These are phyloP conservation scores for Clitopilus hobsonii DNA, from an alignment of 768 basidiomycete genomes.

Conservation along the genomic window DNA sequence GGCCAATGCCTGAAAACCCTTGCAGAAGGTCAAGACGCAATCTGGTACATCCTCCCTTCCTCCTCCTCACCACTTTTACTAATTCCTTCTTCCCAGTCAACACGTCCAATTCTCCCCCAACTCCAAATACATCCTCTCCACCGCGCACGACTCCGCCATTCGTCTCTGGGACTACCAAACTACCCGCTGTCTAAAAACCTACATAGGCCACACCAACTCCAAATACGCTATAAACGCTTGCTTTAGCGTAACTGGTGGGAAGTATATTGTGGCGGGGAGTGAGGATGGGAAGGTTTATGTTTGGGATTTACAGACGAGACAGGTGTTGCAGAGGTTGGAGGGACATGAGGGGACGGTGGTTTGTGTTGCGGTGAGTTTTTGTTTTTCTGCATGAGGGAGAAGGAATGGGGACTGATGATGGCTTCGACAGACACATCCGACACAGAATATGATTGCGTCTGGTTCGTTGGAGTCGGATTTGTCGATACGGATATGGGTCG, in stretches of 20 bases:
- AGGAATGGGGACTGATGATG: background rate
- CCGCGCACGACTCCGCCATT: slow-evolving; percentile 89
- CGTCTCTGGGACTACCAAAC: slow-evolving; percentile 95
- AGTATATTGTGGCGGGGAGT: slow-evolving; percentile 88
- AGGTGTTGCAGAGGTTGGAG: slow-evolving; percentile 75
- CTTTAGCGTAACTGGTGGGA: slow-evolving; percentile 81
- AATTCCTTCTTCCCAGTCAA: slow-evolving; percentile 45
- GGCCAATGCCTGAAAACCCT: slow-evolving; percentile 97
- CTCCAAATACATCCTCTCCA: slow-evolving; percentile 90
- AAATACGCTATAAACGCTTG: slow-evolving; percentile 83
- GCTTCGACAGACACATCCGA: slow-evolving; percentile 70
- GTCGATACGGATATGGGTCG: slow-evolving; percentile 79
- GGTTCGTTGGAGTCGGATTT: slow-evolving; percentile 84
- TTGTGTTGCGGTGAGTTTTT: slow-evolving; percentile 61
- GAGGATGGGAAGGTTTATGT: slow-evolving; percentile 89
- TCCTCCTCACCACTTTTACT: background rate
- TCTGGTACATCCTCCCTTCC: slow-evolving; percentile 48
- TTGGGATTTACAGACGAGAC: slow-evolving; percentile 88
- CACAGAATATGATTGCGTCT: slow-evolving; percentile 82
- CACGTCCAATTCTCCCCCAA: slow-evolving; percentile 95
- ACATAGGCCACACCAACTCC: slow-evolving; percentile 75
- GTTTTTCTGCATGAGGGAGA: background rate
- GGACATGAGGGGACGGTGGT: slow-evolving; percentile 78
- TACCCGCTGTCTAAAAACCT: slow-evolving; percentile 86
- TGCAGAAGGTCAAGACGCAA: slow-evolving; percentile 82